phyloP scores from a whole-genome alignment of 148 eudicot species.

The Vaccinium corymbosum region DNA sequence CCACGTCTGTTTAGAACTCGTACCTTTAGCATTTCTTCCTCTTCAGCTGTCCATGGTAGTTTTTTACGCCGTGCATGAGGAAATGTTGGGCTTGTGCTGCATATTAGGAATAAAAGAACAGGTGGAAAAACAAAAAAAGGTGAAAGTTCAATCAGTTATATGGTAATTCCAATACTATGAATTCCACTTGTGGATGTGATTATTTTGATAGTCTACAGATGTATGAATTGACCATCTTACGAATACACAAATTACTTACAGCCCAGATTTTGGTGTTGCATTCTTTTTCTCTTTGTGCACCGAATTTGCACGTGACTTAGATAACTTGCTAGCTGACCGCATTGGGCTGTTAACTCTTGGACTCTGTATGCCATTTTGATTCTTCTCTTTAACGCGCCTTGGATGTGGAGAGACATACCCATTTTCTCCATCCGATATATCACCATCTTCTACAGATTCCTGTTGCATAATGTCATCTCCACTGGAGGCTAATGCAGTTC shows the following conservation, averaged over 20 bases:
- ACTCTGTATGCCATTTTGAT: conserved; percentile 10
- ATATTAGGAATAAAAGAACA: conserved; percentile 14
- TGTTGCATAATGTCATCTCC: conserved; percentile 8
- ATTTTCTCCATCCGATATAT: not conserved
- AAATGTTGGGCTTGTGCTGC: conserved; percentile 27
- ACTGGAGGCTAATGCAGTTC: not conserved
- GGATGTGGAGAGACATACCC: not conserved
- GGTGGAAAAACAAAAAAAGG: not conserved
- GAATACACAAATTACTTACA: conserved; percentile 20
- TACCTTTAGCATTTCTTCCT: conserved; percentile 68
- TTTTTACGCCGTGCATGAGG: conserved; percentile 36
- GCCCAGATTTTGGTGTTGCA: conserved; percentile 12
- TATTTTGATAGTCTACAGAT: not conserved
- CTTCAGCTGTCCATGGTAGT: conserved; percentile 53
- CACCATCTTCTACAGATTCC: not conserved
- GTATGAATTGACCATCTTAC: not conserved
- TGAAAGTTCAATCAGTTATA: not conserved
- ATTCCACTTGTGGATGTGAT: not conserved
- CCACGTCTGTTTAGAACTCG: not conserved
- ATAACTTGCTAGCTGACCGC: conserved; percentile 18
- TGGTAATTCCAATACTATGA: not conserved
- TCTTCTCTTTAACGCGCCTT: not conserved
- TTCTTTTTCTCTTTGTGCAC: not conserved
- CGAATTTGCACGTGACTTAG: not conserved
- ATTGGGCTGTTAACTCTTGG: conserved; percentile 9